Evolutionary conservation across 2,329 filamentous ascomycete species (phyloP).

Genomic region (Talaromyces sp.): DNA sequence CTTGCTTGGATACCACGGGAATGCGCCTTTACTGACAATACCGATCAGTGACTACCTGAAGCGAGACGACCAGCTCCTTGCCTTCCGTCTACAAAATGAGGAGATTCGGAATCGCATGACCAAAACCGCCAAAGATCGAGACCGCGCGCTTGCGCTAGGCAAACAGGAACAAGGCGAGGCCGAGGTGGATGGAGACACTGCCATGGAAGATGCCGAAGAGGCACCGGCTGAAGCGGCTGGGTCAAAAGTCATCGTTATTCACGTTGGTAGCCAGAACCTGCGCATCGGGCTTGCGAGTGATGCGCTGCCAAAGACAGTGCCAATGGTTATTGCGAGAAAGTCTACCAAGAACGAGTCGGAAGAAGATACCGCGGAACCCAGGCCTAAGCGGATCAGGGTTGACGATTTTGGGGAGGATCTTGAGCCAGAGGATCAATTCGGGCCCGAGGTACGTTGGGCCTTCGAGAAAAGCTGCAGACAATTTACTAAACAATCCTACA

Average conservation of each 20-base stretch:
- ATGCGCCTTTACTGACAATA: not conserved
- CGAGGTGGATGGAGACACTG: constrained; percentile 47
- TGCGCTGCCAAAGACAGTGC: constrained; percentile 86
- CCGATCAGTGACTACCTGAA: constrained; percentile 83
- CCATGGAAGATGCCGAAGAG: constrained; percentile 53
- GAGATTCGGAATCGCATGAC: constrained; percentile 78
- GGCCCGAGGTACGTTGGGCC: constrained; percentile 62
- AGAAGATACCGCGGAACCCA: constrained; percentile 72
- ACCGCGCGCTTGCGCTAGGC: constrained; percentile 74
- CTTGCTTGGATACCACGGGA: not conserved
- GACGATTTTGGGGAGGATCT: constrained; percentile 44
- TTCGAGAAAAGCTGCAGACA: not conserved
- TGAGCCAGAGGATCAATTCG: constrained; percentile 74
- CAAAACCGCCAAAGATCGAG: constrained; percentile 79
- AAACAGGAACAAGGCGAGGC: constrained; percentile 54
- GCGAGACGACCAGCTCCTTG: constrained; percentile 91
- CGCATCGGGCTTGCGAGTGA: constrained; percentile 94
- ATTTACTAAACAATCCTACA: not conserved
- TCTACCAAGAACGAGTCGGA: constrained; percentile 74
- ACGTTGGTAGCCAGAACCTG: constrained; percentile 91
- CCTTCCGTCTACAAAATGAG: constrained; percentile 81
- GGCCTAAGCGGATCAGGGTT: constrained; percentile 60
- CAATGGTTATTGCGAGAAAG: constrained; percentile 83
- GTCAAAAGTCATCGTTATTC: constrained; percentile 90
- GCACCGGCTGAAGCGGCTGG: constrained; percentile 61